These are phyloP conservation scores for Monascus purpureus DNA, from an alignment of 495 filamentous ascomycete genomes.

Conservation along the genomic window DNA sequence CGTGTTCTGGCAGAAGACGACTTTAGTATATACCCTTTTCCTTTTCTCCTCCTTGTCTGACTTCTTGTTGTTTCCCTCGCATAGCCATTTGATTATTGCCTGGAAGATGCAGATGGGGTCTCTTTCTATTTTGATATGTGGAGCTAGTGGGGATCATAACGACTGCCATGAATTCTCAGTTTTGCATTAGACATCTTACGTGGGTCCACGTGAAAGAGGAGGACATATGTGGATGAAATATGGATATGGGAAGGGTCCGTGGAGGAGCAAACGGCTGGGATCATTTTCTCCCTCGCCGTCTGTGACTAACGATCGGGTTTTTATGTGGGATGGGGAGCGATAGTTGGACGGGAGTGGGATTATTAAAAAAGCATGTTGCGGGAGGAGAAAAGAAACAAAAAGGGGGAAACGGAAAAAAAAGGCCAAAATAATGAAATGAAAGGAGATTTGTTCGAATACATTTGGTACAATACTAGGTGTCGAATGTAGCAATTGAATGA, in stretches of 20 bases:
- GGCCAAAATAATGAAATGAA: no score
- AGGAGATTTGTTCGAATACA: no score
- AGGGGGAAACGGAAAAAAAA: no score
- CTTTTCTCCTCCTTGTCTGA: constrained; percentile 1
- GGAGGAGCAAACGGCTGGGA: no score
- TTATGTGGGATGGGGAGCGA: no score
- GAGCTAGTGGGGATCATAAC: constrained; percentile 19
- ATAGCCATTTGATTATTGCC: constrained; percentile 11
- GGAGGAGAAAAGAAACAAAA: no score
- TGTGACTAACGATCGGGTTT: no score
- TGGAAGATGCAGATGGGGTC: constrained; percentile 7
- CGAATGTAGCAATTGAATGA: no score
- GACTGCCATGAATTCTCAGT: constrained; percentile 31
- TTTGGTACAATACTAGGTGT: no score
- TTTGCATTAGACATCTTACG: constrained; percentile 5
- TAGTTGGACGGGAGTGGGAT: no score
- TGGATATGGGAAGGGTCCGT: background rate
- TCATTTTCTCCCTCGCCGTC: no score
- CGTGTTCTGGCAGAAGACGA: constrained; percentile 18
- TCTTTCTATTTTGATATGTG: constrained; percentile 10
- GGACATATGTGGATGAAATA: background rate
- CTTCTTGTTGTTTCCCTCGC: constrained; percentile 12
- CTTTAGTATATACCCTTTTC: constrained; percentile 23
- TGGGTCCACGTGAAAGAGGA: background rate
- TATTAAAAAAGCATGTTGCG: no score